These are phyloP conservation scores for Pyricularia sp. DNA, from an alignment of 2,329 filamentous ascomycete genomes.

Conservation along the genomic window DNA sequence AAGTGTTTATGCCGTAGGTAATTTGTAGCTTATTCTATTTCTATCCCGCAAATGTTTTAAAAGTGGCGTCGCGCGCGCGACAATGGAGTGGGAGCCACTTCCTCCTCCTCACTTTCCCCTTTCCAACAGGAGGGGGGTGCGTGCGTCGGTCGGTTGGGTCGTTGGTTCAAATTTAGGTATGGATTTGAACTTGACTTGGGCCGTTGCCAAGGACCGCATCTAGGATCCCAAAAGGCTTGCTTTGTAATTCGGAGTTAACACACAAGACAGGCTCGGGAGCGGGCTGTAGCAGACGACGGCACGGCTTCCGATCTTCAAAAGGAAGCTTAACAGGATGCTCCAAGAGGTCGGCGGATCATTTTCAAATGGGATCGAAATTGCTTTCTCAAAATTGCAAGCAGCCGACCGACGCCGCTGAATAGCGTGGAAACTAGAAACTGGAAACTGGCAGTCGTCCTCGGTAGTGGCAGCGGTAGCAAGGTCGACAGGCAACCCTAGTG, in stretches of 20 bases:
- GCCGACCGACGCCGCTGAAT: neutral
- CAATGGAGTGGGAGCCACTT: neutral
- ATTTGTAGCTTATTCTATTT: neutral
- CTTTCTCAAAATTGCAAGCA: neutral
- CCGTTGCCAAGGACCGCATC: neutral
- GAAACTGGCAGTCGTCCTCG: neutral
- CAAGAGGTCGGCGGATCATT: neutral
- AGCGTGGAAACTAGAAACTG: neutral
- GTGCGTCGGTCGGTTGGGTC: neutral
- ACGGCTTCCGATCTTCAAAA: neutral
- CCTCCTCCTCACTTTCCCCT: neutral
- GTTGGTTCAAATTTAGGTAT: too few species aligned
- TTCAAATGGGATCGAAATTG: neutral
- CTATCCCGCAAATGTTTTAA: neutral
- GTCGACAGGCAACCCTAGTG: neutral
- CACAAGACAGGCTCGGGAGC: neutral
- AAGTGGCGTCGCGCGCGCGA: neutral
- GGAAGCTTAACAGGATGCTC: neutral
- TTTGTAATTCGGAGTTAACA: neutral
- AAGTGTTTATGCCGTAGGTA: neutral
- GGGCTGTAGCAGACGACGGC: neutral
- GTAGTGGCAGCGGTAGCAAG: neutral
- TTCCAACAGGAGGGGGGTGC: neutral
- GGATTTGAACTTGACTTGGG: neutral
- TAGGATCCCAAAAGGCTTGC: neutral